Evolutionary conservation across 1,284 basidiomycete genomes (phyloP), one percentile per base, ranked within the genome.

Genomic region (Pseudozyma tsukubaensis): DNA sequence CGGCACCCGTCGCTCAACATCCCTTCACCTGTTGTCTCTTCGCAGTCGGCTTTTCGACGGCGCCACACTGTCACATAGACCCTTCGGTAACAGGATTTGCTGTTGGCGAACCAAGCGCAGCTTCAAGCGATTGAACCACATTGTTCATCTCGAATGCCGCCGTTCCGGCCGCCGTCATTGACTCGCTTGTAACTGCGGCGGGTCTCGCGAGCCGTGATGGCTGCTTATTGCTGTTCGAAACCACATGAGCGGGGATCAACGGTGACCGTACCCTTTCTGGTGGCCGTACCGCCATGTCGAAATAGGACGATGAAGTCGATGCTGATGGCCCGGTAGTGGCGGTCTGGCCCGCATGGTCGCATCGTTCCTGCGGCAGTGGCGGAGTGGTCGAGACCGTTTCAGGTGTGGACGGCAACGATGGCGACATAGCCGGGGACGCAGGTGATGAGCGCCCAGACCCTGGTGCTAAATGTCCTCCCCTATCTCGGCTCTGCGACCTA

Each of bases 211-310:
- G 58, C 18, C 65, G 45, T 40, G 45, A 14, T 36, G 24, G 24
- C 6, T 29, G 3, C 3, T 50, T 50, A 34, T 43, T 48, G 43
- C 7, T 18, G 19, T 45, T 45, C 19, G 21, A 45, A 9, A 36
- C 61, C 11, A 24, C 57, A 21, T 57, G 57, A 3, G 54, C 57
- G 50, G 61, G 67, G 24, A 70, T 63, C 53, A 70, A 64, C 58
- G 61, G 67, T 50, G 67, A 70, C 39, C 61, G 67, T 18, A 55
- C 61, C 4, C 67, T 56, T 35, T 70, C 47, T 8, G 61, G 67
- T 19, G 67, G 61, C 9, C 24, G 24, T 8, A 42, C 54, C 8
- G 39, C 13, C n/a, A 57, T 10, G 0, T 56, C 61, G 57, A 70
- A 70, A 51, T 64, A 70, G 9, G 61, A 70, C 39, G 57, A 19